Percentiles rank a stretch among this genome's conserved stretches.
These are phyloP conservation scores for Noccaea caerulescens DNA, from an alignment of 345 rosid genomes.

Conservation along the genomic window DNA sequence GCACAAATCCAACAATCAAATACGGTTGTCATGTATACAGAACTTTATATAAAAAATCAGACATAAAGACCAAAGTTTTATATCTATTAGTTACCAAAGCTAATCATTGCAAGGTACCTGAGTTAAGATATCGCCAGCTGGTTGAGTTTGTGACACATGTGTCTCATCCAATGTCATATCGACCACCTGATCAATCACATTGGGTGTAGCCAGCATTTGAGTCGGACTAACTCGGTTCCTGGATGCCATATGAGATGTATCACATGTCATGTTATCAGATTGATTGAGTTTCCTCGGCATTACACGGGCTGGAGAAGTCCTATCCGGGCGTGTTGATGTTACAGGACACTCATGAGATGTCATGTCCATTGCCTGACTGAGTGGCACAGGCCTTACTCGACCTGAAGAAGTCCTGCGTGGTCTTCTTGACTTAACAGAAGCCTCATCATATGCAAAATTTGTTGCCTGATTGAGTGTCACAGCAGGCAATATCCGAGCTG, in stretches of 20 bases:
- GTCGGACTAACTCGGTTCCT: slow-evolving; percentile 25
- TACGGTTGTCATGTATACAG: not conserved
- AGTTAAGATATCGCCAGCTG: slow-evolving; percentile 11
- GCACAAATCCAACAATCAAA: slow-evolving; percentile 29
- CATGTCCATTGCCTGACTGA: slow-evolving; percentile 36
- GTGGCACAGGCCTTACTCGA: slow-evolving; percentile 35
- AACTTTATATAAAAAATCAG: slow-evolving; percentile 1
- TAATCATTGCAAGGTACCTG: slow-evolving; percentile 33
- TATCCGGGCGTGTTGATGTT: slow-evolving; percentile 27
- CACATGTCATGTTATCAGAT: slow-evolving; percentile 9
- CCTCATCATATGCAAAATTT: slow-evolving; percentile 13
- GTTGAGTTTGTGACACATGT: slow-evolving; percentile 25
- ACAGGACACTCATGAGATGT: slow-evolving; percentile 38
- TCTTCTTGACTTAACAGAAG: slow-evolving; percentile 25
- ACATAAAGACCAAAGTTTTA: not conserved
- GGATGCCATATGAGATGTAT: slow-evolving; percentile 28
- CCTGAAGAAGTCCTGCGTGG: slow-evolving; percentile 38
- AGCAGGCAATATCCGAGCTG: slow-evolving; percentile 29
- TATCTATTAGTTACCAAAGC: not conserved
- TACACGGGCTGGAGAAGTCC: slow-evolving; percentile 44
- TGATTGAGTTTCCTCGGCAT: slow-evolving; percentile 28
- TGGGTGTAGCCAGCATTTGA: slow-evolving; percentile 26
- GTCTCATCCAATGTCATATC: slow-evolving; percentile 29
- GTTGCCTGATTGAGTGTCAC: slow-evolving; percentile 17
- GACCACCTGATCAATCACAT: slow-evolving; percentile 22